Evolutionary conservation across 495 filamentous ascomycete species (phyloP).

Genomic region (Gamarada debralockiae): DNA sequence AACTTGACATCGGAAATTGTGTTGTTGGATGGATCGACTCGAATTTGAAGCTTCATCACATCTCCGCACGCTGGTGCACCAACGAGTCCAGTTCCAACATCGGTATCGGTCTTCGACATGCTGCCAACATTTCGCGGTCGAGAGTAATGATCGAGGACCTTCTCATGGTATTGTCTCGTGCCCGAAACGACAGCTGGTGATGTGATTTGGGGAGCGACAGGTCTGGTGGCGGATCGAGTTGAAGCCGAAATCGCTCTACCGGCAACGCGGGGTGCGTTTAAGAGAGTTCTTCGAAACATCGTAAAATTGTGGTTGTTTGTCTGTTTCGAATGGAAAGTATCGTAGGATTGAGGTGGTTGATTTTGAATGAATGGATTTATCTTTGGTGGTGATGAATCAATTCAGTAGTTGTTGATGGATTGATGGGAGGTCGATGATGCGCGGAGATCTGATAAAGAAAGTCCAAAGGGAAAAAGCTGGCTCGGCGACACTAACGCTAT

Average conservation of each 20-base stretch:
- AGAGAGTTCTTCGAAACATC: slow-evolving; percentile 52
- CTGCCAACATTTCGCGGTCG: slow-evolving; percentile 92
- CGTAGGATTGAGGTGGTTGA: neutral
- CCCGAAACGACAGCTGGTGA: slow-evolving; percentile 30
- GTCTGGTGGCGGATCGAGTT: slow-evolving; percentile 37
- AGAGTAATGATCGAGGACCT: slow-evolving; percentile 90
- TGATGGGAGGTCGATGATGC: neutral
- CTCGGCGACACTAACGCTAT: neutral
- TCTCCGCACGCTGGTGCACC: slow-evolving; percentile 81
- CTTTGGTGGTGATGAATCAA: slow-evolving; percentile 2
- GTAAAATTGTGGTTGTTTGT: slow-evolving; percentile 15
- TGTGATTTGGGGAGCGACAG: slow-evolving; percentile 26
- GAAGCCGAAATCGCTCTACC: slow-evolving; percentile 41
- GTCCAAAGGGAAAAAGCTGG: too few species aligned
- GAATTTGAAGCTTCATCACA: slow-evolving; percentile 99
- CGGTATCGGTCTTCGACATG: slow-evolving; percentile 76
- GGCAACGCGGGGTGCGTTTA: slow-evolving; percentile 43
- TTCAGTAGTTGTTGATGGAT: too few species aligned
- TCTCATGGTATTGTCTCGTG: slow-evolving; percentile 50
- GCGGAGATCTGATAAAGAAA: slow-evolving; percentile 9
- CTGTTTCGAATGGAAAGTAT: neutral
- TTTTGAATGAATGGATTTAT: neutral
- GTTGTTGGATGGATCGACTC: slow-evolving; percentile 83
- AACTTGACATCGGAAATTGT: slow-evolving; percentile 94
- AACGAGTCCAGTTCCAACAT: slow-evolving; percentile 96